These are phyloP conservation scores for Austroboletus niveus DNA, from an alignment of 1,284 basidiomycete species.

Conservation along the genomic window DNA sequence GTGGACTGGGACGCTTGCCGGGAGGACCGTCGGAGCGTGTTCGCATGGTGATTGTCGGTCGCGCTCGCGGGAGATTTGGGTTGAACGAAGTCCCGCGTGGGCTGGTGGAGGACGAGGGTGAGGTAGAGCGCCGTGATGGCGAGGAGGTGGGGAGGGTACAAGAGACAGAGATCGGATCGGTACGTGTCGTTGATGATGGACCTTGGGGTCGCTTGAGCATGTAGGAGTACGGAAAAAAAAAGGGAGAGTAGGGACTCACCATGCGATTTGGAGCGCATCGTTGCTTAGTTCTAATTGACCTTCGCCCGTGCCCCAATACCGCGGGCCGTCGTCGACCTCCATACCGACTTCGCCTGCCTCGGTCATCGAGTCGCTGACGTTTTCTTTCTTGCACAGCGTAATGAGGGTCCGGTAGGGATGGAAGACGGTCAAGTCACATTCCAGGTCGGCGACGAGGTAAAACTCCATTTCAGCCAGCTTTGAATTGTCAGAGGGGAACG, in stretches of 20 bases:
- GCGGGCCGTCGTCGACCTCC: slow-evolving; percentile 54
- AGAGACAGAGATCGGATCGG: slow-evolving; percentile 84
- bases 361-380: too few relatives aligned
- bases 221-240: not conserved
- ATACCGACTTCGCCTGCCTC: slow-evolving; percentile 24
- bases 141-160: slow-evolving; percentile 86
- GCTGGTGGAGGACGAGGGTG: slow-evolving; percentile 67
- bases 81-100: slow-evolving; percentile 44
- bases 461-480: slow-evolving; percentile 99
- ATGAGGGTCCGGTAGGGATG: too few relatives aligned
- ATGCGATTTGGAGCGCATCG: slow-evolving; percentile 72
- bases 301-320: slow-evolving; percentile 73
- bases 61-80: slow-evolving; percentile 27
- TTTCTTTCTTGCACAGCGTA: slow-evolving; percentile 60
- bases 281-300: slow-evolving; percentile 66
- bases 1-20: slow-evolving; percentile 37
- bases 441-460: slow-evolving; percentile 94
- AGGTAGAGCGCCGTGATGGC: slow-evolving; percentile 91
- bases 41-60: slow-evolving; percentile 8
- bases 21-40: slow-evolving; percentile 51
- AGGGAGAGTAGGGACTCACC: slow-evolving; percentile 38
- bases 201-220: slow-evolving; percentile 44
- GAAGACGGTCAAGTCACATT: slow-evolving; percentile 86
- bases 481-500: slow-evolving; percentile 83
- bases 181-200: slow-evolving; percentile 97